phyloP scores from a whole-genome alignment of 805 yeast genomes.

The Huiozyma sinensis region DNA sequence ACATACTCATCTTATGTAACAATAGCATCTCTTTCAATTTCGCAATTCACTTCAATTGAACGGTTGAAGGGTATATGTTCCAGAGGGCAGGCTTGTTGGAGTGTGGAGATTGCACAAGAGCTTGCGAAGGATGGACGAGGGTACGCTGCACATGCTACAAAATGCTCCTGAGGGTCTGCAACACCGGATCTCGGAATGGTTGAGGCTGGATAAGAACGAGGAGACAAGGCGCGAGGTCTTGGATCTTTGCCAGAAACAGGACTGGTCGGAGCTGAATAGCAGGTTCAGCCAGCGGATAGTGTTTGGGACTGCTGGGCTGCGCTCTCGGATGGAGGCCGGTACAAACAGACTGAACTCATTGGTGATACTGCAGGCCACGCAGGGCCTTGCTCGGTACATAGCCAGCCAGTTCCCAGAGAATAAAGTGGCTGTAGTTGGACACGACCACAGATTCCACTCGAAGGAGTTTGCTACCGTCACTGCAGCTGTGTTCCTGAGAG shows the following conservation, averaged over 20 bases:
- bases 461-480: slow-evolving; percentile 67
- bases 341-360: slow-evolving; percentile 81
- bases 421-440: slow-evolving; percentile 56
- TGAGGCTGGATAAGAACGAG: slow-evolving; percentile 28
- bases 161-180: slow-evolving; percentile 2
- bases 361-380: slow-evolving; percentile 83
- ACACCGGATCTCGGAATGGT: slow-evolving; percentile 15
- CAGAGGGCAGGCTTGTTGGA: slow-evolving; percentile 4
- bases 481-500: slow-evolving; percentile 56
- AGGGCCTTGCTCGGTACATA: slow-evolving; percentile 55
- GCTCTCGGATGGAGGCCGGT: slow-evolving; percentile 86
- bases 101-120: too few species aligned
- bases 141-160: too few species aligned
- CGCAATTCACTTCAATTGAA: too few species aligned
- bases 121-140: too few species aligned
- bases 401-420: slow-evolving; percentile 22
- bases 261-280: slow-evolving; percentile 37
- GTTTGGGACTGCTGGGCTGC: slow-evolving; percentile 90
- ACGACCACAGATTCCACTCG: slow-evolving; percentile 84
- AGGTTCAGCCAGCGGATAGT: slow-evolving; percentile 51
- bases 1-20: too few species aligned
- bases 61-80: neutral
- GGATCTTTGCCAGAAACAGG: slow-evolving; percentile 29
- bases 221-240: slow-evolving; percentile 47
- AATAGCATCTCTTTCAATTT: too few species aligned